Percentiles rank a stretch among this genome's conserved stretches.
Conservation (phyloP, 2,329 filamentous ascomycete genomes). For the Aureobasidium pullulans region DNA sequence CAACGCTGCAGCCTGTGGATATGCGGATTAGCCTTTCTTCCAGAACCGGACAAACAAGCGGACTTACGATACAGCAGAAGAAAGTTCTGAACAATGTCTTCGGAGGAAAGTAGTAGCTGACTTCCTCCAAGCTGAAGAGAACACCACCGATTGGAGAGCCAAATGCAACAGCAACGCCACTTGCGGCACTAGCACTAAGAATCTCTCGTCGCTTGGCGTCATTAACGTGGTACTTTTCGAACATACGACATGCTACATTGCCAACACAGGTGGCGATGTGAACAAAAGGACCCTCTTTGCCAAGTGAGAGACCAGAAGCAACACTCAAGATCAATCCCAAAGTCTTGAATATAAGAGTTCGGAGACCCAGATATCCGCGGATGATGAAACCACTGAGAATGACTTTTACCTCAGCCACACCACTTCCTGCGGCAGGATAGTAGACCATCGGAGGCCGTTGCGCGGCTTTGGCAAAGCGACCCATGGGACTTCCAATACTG, state of each 20-base stretch:
- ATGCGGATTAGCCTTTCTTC: background rate
- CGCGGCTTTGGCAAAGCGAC: conserved; percentile 32
- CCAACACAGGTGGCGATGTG: conserved; percentile 93
- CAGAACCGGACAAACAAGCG: background rate
- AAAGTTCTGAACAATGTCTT: conserved; percentile 97
- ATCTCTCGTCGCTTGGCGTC: conserved; percentile 92
- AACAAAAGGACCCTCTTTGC: conserved; percentile 95
- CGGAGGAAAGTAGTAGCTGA: conserved; percentile 93
- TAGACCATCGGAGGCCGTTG: conserved; percentile 70
- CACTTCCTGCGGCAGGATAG: conserved; percentile 91
- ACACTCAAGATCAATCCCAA: conserved; percentile 78
- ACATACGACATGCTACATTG: conserved; percentile 91
- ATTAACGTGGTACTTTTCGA: conserved; percentile 86
- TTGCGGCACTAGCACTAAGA: conserved; percentile 84
- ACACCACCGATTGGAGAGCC: conserved; percentile 86
- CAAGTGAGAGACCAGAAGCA: conserved; percentile 83
- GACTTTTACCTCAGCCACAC: conserved; percentile 93
- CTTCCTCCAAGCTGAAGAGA: conserved; percentile 88
- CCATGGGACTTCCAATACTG: conserved; percentile 30
- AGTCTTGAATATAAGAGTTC: conserved; percentile 80
- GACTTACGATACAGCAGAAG: conserved; percentile 83
- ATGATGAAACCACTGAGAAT: conserved; percentile 97
- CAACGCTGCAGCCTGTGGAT: conserved; percentile 59
- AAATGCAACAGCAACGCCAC: conserved; percentile 89
- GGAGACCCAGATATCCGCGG: conserved; percentile 86